Evolutionary conservation across 257 asterid species (phyloP), one percentile per base, ranked within the genome.

Genomic region (Datura wrightii): DNA sequence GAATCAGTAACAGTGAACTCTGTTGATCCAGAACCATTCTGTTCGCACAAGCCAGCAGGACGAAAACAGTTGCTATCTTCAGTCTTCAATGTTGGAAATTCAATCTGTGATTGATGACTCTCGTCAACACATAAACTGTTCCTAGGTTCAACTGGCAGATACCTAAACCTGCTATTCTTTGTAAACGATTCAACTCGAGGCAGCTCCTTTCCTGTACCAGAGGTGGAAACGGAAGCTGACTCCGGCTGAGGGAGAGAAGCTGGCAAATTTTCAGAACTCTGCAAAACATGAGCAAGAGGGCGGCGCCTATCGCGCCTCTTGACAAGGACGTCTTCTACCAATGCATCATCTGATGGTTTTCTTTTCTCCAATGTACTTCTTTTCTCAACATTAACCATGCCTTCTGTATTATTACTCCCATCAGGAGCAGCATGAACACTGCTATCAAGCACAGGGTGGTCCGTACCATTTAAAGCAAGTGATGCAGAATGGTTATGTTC

Each of bases 1-100:
- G 97, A 91, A 91, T 97, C 99, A 36, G 98, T 97, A 91, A 95
- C 99, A 63, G 98, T 94, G 87, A 92, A 96, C 89, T 97, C 98
- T 8, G 96, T 90, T 74, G 98, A 93, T 11, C 90, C 97, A 69
- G 94, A 91, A 74, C 87, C 87, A 80, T 85, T 93, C 85, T 92
- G 94, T 86, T 91, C 96, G 82, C 91, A 92, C 76, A 72, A 82
- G 86, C 87, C 94, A 84, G 85, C 92, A 86, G 74, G 86, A 58
- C 66, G 88, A 56, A 87, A 87, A 65, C 84, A 86, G 84, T 72
- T 87, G 83, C 87, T 84, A 50, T 86, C 94, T 80, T 92, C 97
- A 86, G 87, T 81, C 85, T 90, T 92, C 58, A 90, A 90, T 84
- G 90, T 87, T 44, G 92, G 88, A 52, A 89, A 89, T 84, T 87